Evolutionary conservation across 306 rosid species (phyloP).

Genomic region (Arachis hypogaea): DNA sequence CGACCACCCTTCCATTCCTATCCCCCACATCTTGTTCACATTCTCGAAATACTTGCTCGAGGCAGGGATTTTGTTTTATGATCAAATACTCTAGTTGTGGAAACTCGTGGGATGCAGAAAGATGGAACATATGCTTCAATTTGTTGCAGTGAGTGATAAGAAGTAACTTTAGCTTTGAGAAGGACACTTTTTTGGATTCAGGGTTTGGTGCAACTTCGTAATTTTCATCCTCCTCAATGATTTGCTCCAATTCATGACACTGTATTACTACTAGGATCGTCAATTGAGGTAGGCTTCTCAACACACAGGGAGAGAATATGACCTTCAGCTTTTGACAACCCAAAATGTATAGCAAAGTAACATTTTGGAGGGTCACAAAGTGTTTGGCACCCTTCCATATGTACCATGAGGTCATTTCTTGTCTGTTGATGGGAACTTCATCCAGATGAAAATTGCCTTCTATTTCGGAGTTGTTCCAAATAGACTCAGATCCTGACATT

Average conservation of each 20-base stretch:
- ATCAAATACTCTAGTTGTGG: background rate
- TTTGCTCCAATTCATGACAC: constrained; percentile 12
- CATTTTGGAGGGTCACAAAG: constrained; percentile 19
- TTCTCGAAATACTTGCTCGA: background rate
- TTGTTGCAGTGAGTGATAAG: background rate
- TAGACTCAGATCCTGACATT: background rate
- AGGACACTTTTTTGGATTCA: background rate
- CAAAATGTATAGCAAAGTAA: background rate
- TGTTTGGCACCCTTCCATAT: constrained; percentile 28
- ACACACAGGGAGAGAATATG: background rate
- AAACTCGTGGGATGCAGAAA: background rate
- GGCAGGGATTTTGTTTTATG: background rate
- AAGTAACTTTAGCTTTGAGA: background rate
- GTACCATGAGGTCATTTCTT: background rate
- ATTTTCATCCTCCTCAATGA: background rate
- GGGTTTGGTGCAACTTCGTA: background rate
- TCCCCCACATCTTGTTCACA: background rate
- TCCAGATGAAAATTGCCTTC: constrained; percentile 14
- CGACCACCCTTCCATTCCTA: background rate
- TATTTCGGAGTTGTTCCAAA: constrained; percentile 2
- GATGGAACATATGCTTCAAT: background rate
- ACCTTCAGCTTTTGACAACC: constrained; percentile 7
- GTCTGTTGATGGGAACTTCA: background rate
- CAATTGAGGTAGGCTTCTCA: constrained; percentile 11
- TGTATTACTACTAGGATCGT: background rate